Base-by-base conservation (phyloP, 345 rosid species). In the Physaria fendleri region DNA sequence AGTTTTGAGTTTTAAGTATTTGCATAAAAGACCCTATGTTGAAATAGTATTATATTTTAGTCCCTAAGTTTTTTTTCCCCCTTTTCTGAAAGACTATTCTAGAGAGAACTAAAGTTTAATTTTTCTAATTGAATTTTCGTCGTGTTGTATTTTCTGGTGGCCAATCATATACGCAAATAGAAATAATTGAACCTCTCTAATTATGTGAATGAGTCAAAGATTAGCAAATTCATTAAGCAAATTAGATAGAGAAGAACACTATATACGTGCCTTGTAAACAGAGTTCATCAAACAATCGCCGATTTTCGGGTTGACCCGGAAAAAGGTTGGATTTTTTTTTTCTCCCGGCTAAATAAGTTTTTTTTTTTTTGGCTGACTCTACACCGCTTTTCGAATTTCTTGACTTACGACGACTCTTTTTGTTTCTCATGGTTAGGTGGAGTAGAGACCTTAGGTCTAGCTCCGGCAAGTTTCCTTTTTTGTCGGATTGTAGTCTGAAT, bases 241-340 rank as follows among this genome's bases (percentile, higher is more conserved):
- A 37, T 1, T 35, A 38, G n/a, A n/a, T n/a, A n/a, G 34, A 37
- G 34, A 22, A n/a, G n/a, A n/a, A n/a, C n/a, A n/a, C n/a, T n/a
- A n/a, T n/a, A n/a, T n/a, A n/a, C n/a, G n/a, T n/a, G n/a, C n/a
- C n/a, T n/a, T n/a, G n/a, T n/a, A 54, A 13, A 53, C 15, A 23
- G 46, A 39, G 42, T 40, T 30, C 18, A 40, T 13, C 32, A 56
- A 44, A 46, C 22, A 46, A 18, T 47, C 39, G 13, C 33, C 28
- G 64, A 58, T 57, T 48, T 21, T 6, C 65, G 52, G 71, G 71
- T 57, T 52, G 43, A 48, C 71, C 65, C 65, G 51, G 3, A 11
- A 37, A n/a, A 66, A 38, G 34, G 33, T 55, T 37, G 37, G 11
- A 17, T 55, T 37, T 13, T 46, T 46, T n/a, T n/a, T n/a, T n/a